Evolutionary conservation across 129 eudicot species (phyloP).

Genomic region (Centrapalus pauciflorus): DNA sequence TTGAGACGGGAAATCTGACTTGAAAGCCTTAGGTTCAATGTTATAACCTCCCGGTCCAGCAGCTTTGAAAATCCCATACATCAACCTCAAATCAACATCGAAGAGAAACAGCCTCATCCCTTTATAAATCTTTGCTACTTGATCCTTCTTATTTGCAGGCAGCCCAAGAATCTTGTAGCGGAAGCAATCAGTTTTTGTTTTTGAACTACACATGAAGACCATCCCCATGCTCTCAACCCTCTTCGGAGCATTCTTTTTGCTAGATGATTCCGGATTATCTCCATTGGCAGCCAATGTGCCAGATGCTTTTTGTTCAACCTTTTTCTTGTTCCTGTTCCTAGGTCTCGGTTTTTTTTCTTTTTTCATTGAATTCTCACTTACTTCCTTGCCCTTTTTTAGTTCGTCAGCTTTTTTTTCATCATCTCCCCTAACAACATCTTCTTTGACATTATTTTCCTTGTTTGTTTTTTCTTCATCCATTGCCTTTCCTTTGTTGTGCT

Average conservation of each 20-base stretch:
- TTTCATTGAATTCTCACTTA: conserved; percentile 26
- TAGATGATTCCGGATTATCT: conserved; percentile 37
- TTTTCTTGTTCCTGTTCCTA: conserved; percentile 29
- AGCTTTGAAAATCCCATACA: conserved; percentile 97
- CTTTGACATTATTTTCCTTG: not conserved
- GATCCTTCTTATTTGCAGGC: conserved; percentile 75
- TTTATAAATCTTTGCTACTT: conserved; percentile 69
- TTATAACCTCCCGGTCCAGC: conserved; percentile 86
- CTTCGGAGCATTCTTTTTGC: conserved; percentile 36
- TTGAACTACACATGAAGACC: conserved; percentile 95
- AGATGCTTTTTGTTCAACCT: conserved; percentile 11
- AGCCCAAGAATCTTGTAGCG: conserved; percentile 78
- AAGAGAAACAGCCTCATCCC: conserved; percentile 94
- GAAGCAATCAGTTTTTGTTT: conserved; percentile 85
- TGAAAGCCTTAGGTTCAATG: conserved; percentile 88
- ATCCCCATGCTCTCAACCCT: conserved; percentile 80
- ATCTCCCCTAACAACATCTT: not conserved
- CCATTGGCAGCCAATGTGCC: conserved; percentile 12
- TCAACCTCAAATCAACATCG: conserved; percentile 66
- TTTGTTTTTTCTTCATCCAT: conserved; percentile 4
- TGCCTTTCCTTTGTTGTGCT: conserved; percentile 8
- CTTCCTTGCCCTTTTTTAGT: conserved; percentile 18
- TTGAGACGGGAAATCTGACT: conserved; percentile 88
- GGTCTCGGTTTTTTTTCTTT: conserved; percentile 24
- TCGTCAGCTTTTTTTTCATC: conserved; percentile 17